Percentiles rank a stretch among this genome's conserved stretches.
These are phyloP conservation scores for Asclepias syriaca DNA, from an alignment of 257 asterid genomes.

Conservation along the genomic window DNA sequence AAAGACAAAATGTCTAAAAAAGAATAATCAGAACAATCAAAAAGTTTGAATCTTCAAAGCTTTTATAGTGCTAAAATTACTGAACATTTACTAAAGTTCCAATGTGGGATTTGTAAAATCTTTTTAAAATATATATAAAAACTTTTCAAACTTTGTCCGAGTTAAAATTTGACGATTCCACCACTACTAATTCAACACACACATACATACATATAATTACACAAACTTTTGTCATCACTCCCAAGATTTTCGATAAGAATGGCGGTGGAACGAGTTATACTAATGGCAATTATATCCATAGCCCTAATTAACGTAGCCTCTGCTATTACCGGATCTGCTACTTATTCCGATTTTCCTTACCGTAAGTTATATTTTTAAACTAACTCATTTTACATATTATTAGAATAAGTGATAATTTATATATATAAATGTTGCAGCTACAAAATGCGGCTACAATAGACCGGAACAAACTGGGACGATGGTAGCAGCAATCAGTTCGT, in stretches of 20 bases:
- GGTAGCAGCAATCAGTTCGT: neutral
- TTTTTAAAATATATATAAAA: too few species aligned
- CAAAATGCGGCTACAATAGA: neutral
- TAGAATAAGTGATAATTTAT: too few species aligned
- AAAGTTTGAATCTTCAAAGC: too few species aligned
- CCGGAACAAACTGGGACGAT: neutral
- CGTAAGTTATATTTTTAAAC: conserved; percentile 2
- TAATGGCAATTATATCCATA: neutral
- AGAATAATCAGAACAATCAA: too few species aligned
- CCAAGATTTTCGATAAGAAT: neutral
- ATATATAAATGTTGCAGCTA: neutral
- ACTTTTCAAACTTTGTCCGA: neutral
- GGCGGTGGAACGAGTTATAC: neutral
- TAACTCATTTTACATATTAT: too few species aligned
- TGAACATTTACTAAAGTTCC: too few species aligned
- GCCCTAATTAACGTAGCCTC: conserved; percentile 1
- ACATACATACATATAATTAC: too few species aligned
- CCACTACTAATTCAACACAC: neutral
- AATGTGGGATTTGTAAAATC: too few species aligned
- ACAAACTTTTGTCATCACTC: neutral
- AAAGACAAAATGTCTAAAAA: too few species aligned
- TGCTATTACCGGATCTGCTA: conserved; percentile 5
- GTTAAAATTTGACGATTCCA: neutral
- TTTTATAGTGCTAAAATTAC: too few species aligned
- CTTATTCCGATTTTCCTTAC: neutral